Conservation (phyloP, 139 green algal genomes). For the Mychonastes homosphaera region DNA sequence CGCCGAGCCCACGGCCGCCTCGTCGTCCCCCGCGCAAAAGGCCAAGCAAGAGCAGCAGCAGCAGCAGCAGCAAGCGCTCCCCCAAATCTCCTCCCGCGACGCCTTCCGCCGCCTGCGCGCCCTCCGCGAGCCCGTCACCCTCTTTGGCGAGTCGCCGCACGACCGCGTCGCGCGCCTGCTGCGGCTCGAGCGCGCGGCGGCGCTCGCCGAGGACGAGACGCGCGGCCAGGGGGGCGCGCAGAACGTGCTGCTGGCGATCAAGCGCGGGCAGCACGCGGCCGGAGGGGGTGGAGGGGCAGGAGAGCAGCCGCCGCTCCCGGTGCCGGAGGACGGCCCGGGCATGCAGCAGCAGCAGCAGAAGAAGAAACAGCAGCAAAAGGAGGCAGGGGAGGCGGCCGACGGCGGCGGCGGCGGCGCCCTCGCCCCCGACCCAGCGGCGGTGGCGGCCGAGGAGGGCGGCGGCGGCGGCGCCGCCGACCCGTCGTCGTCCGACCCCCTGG, state of each 20-base stretch:
- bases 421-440: not conserved
- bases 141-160: conserved; percentile 81
- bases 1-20: not conserved
- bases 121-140: conserved; percentile 73
- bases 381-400: not conserved
- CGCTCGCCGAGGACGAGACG: conserved; percentile 49
- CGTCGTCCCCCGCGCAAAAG: not conserved
- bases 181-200: conserved; percentile 45
- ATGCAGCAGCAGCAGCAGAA: not conserved
- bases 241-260: conserved; percentile 58
- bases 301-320: conserved; percentile 3
- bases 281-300: not conserved
- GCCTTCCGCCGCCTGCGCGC: conserved; percentile 72
- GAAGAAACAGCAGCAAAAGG: not conserved
- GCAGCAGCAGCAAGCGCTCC: conserved; percentile 11
- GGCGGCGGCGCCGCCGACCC: too few species aligned
- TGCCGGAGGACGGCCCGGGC: not conserved
- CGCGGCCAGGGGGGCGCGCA: conserved; percentile 43
- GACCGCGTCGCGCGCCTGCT: conserved; percentile 45
- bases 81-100: conserved; percentile 47
- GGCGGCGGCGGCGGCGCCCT: not conserved
- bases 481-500: conserved; percentile 11
- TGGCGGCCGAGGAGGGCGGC: not conserved
- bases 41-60: not conserved
- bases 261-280: conserved; percentile 28